These are phyloP conservation scores for Tagetes erecta DNA, from an alignment of 129 eudicot genomes.

Conservation along the genomic window DNA sequence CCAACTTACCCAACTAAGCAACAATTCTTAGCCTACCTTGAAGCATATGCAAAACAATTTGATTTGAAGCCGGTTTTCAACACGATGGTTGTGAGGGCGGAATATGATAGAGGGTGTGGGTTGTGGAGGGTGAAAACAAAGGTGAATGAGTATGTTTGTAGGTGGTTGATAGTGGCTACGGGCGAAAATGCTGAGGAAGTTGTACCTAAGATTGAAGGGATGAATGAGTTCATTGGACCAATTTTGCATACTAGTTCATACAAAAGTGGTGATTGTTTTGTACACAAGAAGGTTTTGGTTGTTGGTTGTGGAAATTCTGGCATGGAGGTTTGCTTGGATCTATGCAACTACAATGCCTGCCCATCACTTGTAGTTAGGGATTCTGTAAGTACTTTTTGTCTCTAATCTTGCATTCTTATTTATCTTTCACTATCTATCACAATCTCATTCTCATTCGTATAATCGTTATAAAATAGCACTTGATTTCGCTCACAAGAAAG, in stretches of 20 bases:
- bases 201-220: slow-evolving; percentile 53
- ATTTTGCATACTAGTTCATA: slow-evolving; percentile 57
- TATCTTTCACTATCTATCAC: neutral
- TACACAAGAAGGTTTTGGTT: slow-evolving; percentile 61
- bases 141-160: slow-evolving; percentile 46
- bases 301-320: slow-evolving; percentile 83
- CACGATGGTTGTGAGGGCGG: slow-evolving; percentile 50
- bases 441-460: too few relatives aligned
- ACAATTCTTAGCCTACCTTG: slow-evolving; percentile 62
- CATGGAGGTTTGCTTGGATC: slow-evolving; percentile 78
- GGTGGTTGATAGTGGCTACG: slow-evolving; percentile 63
- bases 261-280: slow-evolving; percentile 57
- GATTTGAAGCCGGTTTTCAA: slow-evolving; percentile 44
- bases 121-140: slow-evolving; percentile 57
- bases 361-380: slow-evolving; percentile 72
- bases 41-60: slow-evolving; percentile 43
- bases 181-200: slow-evolving; percentile 80
- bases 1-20: slow-evolving; percentile 71
- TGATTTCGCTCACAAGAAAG: too few relatives aligned
- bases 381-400: slow-evolving; percentile 41
- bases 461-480: too few relatives aligned
- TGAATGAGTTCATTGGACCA: slow-evolving; percentile 51
- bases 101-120: slow-evolving; percentile 42
- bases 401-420: neutral
- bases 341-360: slow-evolving; percentile 59